Conservation (phyloP, 257 asterid genomes). For the Rauvolfia tetraphylla region DNA sequence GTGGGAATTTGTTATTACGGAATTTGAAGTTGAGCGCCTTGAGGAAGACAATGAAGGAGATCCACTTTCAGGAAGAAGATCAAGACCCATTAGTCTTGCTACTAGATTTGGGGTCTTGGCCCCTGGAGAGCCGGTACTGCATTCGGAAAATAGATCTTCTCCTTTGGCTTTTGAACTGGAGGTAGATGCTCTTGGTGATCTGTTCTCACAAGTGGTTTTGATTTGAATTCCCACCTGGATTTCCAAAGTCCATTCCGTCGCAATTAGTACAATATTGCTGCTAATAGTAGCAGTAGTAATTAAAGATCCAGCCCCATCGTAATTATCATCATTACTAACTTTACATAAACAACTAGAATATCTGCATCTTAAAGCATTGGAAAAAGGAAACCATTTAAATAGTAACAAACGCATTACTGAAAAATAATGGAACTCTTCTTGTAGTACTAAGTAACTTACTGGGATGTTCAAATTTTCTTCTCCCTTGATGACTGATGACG, state of each 20-base stretch:
- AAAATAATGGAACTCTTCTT: too few species aligned
- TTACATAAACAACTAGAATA: background rate
- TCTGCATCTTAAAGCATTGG: conserved; percentile 26
- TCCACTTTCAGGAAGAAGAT: conserved; percentile 56
- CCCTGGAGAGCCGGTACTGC: conserved; percentile 48
- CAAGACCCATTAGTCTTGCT: conserved; percentile 96
- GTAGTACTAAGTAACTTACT: too few species aligned
- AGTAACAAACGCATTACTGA: background rate
- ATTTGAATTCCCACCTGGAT: conserved; percentile 64
- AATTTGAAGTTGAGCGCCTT: conserved; percentile 17
- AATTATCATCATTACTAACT: conserved; percentile 17
- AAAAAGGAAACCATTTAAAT: conserved; percentile 19
- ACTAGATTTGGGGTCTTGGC: conserved; percentile 74
- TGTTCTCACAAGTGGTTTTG: conserved; percentile 40
- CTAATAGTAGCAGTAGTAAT: background rate
- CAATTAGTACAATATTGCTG: too few species aligned
- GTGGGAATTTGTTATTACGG: conserved; percentile 16
- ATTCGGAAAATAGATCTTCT: conserved; percentile 42
- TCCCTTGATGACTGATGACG: conserved; percentile 8
- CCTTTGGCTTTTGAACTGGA: conserved; percentile 34
- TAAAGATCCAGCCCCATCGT: conserved; percentile 15
- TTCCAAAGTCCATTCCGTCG: conserved; percentile 1
- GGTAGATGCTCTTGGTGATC: conserved; percentile 42
- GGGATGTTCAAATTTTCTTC: conserved; percentile 47
- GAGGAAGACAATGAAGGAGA: conserved; percentile 41